Base-by-base conservation (phyloP, 129 eudicot genomes). In the Rutidosis leptorrhynchoides region DNA sequence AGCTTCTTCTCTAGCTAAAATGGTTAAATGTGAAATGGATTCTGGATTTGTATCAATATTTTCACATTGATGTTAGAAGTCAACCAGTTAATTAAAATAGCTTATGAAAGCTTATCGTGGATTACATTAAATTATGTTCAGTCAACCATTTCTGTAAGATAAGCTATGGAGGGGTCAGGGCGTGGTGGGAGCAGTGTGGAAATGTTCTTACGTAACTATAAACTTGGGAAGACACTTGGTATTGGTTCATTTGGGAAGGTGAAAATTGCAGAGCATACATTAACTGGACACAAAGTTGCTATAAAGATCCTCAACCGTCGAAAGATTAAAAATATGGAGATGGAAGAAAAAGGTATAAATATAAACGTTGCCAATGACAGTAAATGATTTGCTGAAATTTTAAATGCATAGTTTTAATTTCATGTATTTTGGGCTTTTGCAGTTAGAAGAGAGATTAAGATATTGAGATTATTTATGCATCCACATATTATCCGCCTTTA, bases 201-300 rank as follows among this genome's bases (percentile, higher is more conserved):
- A 45, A 78, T 81, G 53, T 85, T 79, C 45, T 68, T 90, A 49
- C 71, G 88, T 68, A 90, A 90, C 82, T 90, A 90, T 67, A 87
- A 80, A 65, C 92, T 90, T 62, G 97, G 97, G 52, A 90, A 87
- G 70, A 90, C 97, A 37, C 91, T 90, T 40, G 97, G 97, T 20
- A 90, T 90, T 62, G 97, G 97, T 53, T 90, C 97, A n/a, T 90
- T 87, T 69, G 97, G 95, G 11, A 90, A 90, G 68, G 97, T 90
- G 64, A 90, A 90, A 75, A 81, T 90, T 71, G 97, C 95, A 32
- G 95, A 84, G 59, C 97, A 90, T 77, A 75, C 79, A 42, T 69
- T 84, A 74, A 87, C 97, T 0, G 83, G 90, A 35, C 95, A 87
- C 72, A 90, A 87, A 79, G 95, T 90, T 35, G 97, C 97, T 64